These are phyloP conservation scores for Sclerotinia borealis DNA, from an alignment of 2,329 filamentous ascomycete genomes.

Conservation along the genomic window DNA sequence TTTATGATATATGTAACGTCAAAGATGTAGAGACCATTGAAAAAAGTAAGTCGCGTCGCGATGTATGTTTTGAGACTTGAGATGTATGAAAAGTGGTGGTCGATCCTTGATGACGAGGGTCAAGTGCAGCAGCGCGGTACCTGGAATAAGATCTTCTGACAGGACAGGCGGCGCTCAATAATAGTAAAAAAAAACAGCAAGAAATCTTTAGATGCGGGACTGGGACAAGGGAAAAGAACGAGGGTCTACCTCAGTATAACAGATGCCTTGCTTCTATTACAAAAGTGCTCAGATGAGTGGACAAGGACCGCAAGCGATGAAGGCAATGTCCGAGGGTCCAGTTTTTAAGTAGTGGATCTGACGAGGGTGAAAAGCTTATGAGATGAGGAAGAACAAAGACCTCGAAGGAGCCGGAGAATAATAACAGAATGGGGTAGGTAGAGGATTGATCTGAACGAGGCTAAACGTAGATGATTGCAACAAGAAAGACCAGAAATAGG, in stretches of 20 bases:
- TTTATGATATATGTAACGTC: constrained; percentile 22
- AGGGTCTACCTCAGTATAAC: constrained; percentile 33
- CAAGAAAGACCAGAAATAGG: constrained; percentile 10
- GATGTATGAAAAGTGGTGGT: constrained; percentile 25
- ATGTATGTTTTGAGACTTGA: constrained; percentile 30
- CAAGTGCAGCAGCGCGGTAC: constrained; percentile 27
- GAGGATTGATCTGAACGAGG: constrained; percentile 31
- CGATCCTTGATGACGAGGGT: constrained; percentile 33
- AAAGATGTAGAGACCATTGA: constrained; percentile 32
- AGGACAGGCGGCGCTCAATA: constrained; percentile 21
- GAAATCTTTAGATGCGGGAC: constrained; percentile 16
- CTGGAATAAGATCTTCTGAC: constrained; percentile 28
- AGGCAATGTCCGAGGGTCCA: constrained; percentile 31
- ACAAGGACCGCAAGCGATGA: constrained; percentile 24
- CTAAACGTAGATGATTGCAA: constrained; percentile 20
- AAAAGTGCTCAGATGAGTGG: constrained; percentile 25
- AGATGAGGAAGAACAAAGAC: constrained; percentile 13
- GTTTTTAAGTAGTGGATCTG: constrained; percentile 28
- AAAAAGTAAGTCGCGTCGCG: constrained; percentile 30
- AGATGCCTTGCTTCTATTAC: constrained; percentile 31
- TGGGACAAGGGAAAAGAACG: constrained; percentile 28
- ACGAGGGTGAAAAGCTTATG: constrained; percentile 23
- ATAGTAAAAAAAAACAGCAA: constrained; percentile 19
- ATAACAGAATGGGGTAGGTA: constrained; percentile 18
- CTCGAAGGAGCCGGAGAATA: constrained; percentile 24